Conservation (phyloP, 1,284 basidiomycete species). For the Rhodotorula sp. region DNA sequence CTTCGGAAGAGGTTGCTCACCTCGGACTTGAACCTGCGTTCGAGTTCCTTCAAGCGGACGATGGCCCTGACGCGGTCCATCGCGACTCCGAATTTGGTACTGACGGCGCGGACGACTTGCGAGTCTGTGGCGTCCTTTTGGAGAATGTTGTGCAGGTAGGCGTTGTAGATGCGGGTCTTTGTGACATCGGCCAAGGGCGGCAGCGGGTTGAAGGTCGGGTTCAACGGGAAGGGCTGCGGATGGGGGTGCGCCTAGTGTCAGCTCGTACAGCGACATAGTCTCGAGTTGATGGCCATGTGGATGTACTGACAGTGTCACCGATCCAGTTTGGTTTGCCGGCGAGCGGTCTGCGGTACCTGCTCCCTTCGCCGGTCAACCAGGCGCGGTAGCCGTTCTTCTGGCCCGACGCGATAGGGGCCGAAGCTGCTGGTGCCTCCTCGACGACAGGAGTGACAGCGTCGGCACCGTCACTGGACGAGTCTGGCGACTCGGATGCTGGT, state of each 20-base stretch:
- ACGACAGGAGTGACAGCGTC: background rate
- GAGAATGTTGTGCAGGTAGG: conserved; percentile 60
- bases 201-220: conserved; percentile 72
- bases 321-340: conserved; percentile 38
- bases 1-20: conserved; percentile 10
- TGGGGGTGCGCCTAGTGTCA: background rate
- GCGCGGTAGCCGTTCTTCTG: conserved; percentile 25
- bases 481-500: background rate
- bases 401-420: background rate
- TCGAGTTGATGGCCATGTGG: too few species aligned
- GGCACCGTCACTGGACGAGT: background rate
- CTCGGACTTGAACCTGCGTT: conserved; percentile 64
- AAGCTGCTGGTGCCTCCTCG: background rate
- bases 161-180: conserved; percentile 51
- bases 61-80: conserved; percentile 75
- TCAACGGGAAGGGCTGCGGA: conserved; percentile 70
- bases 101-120: conserved; percentile 62
- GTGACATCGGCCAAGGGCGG: conserved; percentile 65
- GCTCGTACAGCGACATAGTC: background rate
- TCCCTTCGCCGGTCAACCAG: conserved; percentile 35
- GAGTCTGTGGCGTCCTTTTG: conserved; percentile 47
- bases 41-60: conserved; percentile 71
- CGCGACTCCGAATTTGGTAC: conserved; percentile 62
- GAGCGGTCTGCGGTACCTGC: conserved; percentile 21
- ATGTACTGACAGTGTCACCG: conserved; percentile 33